These are phyloP conservation scores for Rhizoclosmatium sp. DNA, from an alignment of 192 early-diverging fungal genomes.

Conservation along the genomic window DNA sequence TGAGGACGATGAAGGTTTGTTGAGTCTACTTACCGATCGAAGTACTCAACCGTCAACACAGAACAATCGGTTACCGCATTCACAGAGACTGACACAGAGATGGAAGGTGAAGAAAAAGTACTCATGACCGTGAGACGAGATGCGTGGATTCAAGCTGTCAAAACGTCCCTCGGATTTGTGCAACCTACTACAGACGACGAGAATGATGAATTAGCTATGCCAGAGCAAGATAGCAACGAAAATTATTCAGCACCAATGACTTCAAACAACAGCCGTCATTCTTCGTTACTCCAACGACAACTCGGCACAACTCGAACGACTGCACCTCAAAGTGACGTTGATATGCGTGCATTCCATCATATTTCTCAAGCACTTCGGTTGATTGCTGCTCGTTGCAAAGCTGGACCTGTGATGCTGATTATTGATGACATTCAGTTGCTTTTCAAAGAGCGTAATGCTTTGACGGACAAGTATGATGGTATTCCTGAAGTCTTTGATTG, in stretches of 20 bases:
- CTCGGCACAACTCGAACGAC: neutral
- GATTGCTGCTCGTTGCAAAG: slow-evolving; percentile 26
- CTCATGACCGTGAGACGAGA: slow-evolving; percentile 24
- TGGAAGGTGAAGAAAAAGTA: slow-evolving; percentile 36
- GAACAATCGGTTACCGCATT: neutral
- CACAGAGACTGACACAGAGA: slow-evolving; percentile 38
- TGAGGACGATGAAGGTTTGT: slow-evolving; percentile 24
- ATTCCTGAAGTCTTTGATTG: slow-evolving; percentile 47
- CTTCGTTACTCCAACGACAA: neutral
- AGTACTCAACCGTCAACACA: neutral
- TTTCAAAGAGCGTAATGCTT: slow-evolving; percentile 39
- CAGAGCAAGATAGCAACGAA: neutral
- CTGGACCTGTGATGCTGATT: slow-evolving; percentile 36
- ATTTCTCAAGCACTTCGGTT: slow-evolving; percentile 46
- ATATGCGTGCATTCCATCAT: slow-evolving; percentile 24
- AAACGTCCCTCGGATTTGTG: slow-evolving; percentile 20
- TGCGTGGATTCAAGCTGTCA: slow-evolving; percentile 27
- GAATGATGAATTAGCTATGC: neutral
- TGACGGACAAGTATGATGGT: slow-evolving; percentile 40
- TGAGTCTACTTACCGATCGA: neutral
- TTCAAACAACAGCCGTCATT: too few relatives aligned
- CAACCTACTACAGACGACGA: neutral
- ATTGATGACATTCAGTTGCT: slow-evolving; percentile 52
- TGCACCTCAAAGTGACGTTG: neutral
- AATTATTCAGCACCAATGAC: neutral